Evolutionary conservation across 1,284 basidiomycete genomes (phyloP).

Genomic region (Cutaneotrichosporon arboriforme): DNA sequence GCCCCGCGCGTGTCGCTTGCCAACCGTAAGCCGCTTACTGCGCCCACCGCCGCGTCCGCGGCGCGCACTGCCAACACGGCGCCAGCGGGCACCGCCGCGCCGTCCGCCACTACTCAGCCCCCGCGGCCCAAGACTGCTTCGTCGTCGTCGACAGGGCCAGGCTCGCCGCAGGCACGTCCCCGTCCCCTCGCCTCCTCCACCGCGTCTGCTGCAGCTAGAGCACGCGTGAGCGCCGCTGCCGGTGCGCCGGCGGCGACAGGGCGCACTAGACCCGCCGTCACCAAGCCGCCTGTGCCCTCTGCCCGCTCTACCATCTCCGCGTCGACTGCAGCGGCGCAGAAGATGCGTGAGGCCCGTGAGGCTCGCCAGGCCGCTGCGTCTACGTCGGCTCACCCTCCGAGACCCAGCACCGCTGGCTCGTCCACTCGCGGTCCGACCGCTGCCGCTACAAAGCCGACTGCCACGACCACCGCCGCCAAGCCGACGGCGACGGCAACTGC

Average conservation of each 20-base stretch:
- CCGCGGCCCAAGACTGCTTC: slow-evolving; percentile 15
- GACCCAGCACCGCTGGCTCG: background rate
- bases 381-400: slow-evolving; percentile 3
- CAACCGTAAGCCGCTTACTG: slow-evolving; percentile 18
- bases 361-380: slow-evolving; percentile 9
- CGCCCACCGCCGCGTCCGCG: slow-evolving; percentile 17
- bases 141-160: slow-evolving; percentile 14
- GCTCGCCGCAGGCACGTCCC: slow-evolving; percentile 8
- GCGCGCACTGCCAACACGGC: slow-evolving; percentile 10
- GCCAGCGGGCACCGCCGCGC: too few species aligned
- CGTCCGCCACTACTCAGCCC: background rate
- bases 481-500: background rate
- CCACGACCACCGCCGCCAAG: background rate
- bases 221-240: slow-evolving; percentile 5
- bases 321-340: slow-evolving; percentile 10
- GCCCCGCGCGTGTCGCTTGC: slow-evolving; percentile 15
- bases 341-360: slow-evolving; percentile 15
- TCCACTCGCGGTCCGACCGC: background rate
- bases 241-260: slow-evolving; percentile 3
- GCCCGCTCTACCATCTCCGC: background rate
- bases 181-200: slow-evolving; percentile 11
- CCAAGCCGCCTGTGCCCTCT: background rate
- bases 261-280: slow-evolving; percentile 3
- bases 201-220: slow-evolving; percentile 4
- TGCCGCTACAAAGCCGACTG: background rate